phyloP scores from a whole-genome alignment of 164 flowering plant species.

The Vitis amurensis region DNA sequence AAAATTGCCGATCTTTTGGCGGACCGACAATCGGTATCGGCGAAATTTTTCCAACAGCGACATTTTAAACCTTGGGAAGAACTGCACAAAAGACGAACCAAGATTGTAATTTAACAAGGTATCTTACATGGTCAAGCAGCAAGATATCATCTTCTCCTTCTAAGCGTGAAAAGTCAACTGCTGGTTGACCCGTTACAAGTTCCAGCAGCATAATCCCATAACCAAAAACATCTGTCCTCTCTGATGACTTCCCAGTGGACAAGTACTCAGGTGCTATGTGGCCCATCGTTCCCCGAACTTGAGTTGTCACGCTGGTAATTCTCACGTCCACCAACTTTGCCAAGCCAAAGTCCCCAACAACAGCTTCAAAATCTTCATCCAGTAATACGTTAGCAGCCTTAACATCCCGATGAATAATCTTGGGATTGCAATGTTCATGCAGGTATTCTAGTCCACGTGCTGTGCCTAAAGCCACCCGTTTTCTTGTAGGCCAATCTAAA shows the following conservation, averaged over 20 bases:
- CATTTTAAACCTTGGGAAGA: neutral
- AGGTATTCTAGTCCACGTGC: slow-evolving; percentile 88
- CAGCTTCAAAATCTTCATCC: slow-evolving; percentile 93
- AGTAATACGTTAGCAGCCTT: slow-evolving; percentile 90
- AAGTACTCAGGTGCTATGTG: slow-evolving; percentile 96
- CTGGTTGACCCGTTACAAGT: slow-evolving; percentile 90
- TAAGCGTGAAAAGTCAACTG: slow-evolving; percentile 85
- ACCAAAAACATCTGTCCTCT: slow-evolving; percentile 90
- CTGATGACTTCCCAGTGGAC: slow-evolving; percentile 95
- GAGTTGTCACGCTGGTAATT: slow-evolving; percentile 82
- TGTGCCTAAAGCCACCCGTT: slow-evolving; percentile 76
- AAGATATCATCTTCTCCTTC: slow-evolving; percentile 95
- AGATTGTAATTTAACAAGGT: neutral
- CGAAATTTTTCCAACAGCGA: too few relatives aligned
- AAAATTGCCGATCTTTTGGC: too few relatives aligned
- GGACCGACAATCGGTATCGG: too few relatives aligned
- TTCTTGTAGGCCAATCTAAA: slow-evolving; percentile 74
- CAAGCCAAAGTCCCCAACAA: slow-evolving; percentile 93
- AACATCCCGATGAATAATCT: slow-evolving; percentile 92
- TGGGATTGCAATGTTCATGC: slow-evolving; percentile 93
- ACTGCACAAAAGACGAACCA: neutral
- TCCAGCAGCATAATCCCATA: slow-evolving; percentile 95
- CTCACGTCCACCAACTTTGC: slow-evolving; percentile 89
- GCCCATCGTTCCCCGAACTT: slow-evolving; percentile 97
- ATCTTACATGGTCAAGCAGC: slow-evolving; percentile 90